These are phyloP conservation scores for Cladorrhinum sp. DNA, from an alignment of 2,329 filamentous ascomycete species.

Conservation along the genomic window DNA sequence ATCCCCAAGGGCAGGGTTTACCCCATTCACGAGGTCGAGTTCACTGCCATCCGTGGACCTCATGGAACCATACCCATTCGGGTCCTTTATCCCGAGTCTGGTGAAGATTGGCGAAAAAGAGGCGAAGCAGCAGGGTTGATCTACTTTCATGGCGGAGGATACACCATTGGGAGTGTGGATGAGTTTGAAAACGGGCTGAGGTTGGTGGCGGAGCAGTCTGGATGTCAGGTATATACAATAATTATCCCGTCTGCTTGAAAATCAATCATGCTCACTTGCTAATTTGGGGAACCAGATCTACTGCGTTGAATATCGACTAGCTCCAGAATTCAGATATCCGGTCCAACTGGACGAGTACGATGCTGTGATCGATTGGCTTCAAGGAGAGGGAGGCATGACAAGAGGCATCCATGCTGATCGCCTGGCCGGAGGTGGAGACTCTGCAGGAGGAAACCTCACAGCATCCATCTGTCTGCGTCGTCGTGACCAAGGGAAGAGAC, in stretches of 20 bases:
- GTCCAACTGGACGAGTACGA: slow-evolving; percentile 19
- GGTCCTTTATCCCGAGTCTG: slow-evolving; percentile 11
- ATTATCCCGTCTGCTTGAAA: too few relatives aligned
- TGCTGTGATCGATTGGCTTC: slow-evolving; percentile 19
- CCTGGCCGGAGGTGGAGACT: slow-evolving; percentile 14
- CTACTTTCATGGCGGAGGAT: slow-evolving; percentile 20
- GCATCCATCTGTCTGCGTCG: slow-evolving; percentile 14
- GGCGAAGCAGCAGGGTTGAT: slow-evolving; percentile 14
- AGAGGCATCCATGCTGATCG: slow-evolving; percentile 14
- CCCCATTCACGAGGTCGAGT: slow-evolving; percentile 15
- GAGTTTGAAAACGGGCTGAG: slow-evolving; percentile 20
- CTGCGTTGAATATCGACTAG: slow-evolving; percentile 13
- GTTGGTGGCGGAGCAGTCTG: slow-evolving; percentile 16
- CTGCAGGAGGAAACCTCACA: slow-evolving; percentile 15
- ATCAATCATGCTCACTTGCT: too few relatives aligned
- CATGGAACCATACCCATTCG: slow-evolving; percentile 18
- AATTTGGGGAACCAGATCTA: too few relatives aligned
- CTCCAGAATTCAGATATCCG: slow-evolving; percentile 17
- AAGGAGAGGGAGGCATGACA: not conserved
- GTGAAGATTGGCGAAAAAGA: not conserved
- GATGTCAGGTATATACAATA: slow-evolving; percentile 18
- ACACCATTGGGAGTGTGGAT: slow-evolving; percentile 12
- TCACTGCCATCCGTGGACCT: slow-evolving; percentile 17
- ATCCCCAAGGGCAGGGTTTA: slow-evolving; percentile 6
- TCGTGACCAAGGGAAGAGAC: slow-evolving; percentile 8